Conservation (phyloP, 2,329 filamentous ascomycete genomes). For the Clonostachys byssicola region DNA sequence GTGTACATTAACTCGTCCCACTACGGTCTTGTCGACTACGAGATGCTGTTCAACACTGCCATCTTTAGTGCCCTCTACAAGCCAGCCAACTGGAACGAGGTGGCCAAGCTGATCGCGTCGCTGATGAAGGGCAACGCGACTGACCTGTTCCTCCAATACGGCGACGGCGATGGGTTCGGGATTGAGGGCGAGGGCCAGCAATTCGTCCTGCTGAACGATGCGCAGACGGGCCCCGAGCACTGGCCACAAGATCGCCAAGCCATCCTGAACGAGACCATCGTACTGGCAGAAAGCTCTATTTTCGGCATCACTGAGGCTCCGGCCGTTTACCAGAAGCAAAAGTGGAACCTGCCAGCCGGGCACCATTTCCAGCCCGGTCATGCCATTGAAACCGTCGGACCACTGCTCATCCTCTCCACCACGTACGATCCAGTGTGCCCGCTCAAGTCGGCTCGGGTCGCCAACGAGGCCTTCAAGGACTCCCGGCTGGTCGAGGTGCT, state of each 20-base stretch:
- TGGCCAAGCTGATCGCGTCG: slow-evolving; percentile 25
- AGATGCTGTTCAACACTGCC: slow-evolving; percentile 24
- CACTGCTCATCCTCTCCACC: slow-evolving; percentile 22
- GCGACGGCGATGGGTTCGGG: slow-evolving; percentile 4
- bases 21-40: slow-evolving; percentile 30
- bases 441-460: slow-evolving; percentile 27
- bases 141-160: slow-evolving; percentile 26
- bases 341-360: slow-evolving; percentile 20
- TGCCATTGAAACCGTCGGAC: slow-evolving; percentile 24
- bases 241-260: slow-evolving; percentile 24
- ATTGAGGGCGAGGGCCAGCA: slow-evolving; percentile 10
- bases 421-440: slow-evolving; percentile 46
- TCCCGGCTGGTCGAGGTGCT: slow-evolving; percentile 32
- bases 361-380: slow-evolving; percentile 15
- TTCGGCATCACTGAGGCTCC: slow-evolving; percentile 18
- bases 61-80: slow-evolving; percentile 33
- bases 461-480: slow-evolving; percentile 24
- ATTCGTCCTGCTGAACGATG: slow-evolving; percentile 19
- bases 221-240: slow-evolving; percentile 8
- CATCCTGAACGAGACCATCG: slow-evolving; percentile 25
- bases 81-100: slow-evolving; percentile 25
- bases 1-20: slow-evolving; percentile 35
- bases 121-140: slow-evolving; percentile 34
- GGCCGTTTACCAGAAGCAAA: slow-evolving; percentile 21
- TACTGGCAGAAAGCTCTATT: slow-evolving; percentile 21